phyloP scores from a whole-genome alignment of 1,284 basidiomycete species.

The Agaricales sp. region DNA sequence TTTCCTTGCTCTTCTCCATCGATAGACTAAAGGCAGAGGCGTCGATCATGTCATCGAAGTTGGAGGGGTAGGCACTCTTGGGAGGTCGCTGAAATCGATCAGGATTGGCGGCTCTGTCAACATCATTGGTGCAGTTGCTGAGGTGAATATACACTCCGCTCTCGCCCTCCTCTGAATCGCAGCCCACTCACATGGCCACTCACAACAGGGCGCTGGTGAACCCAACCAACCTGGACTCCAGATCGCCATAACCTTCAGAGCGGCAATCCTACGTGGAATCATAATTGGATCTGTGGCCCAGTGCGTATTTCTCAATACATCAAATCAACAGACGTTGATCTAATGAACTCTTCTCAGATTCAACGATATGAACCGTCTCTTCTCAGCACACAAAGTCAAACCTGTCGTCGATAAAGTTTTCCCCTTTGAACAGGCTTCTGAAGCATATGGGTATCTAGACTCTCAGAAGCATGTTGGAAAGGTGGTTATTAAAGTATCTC shows the following conservation, averaged over 20 bases:
- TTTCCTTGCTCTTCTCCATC: too few species aligned
- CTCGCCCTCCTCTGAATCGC: too few species aligned
- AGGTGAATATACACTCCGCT: constrained; percentile 40
- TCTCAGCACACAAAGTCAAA: constrained; percentile 28
- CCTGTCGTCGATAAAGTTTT: constrained; percentile 41
- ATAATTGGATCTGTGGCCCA: constrained; percentile 23
- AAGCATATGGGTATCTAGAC: too few species aligned
- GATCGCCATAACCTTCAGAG: too few species aligned
- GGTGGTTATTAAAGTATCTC: constrained; percentile 15
- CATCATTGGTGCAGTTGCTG: constrained; percentile 27
- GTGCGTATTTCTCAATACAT: too few species aligned
- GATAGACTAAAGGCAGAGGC: constrained; percentile 36
- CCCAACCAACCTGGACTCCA: too few species aligned
- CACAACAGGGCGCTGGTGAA: too few species aligned
- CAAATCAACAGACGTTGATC: too few species aligned
- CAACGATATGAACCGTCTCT: constrained; percentile 33
- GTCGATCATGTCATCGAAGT: constrained; percentile 53
- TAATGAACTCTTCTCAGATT: constrained; percentile 29
- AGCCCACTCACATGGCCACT: too few species aligned
- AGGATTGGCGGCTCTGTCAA: constrained; percentile 43
- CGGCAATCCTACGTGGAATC: constrained; percentile 23
- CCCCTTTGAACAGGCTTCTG: constrained; percentile 22
- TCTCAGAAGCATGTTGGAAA: constrained; percentile 21
- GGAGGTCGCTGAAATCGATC: too few species aligned
- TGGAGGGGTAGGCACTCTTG: too few species aligned